Conservation (phyloP, 106 monocot genomes). For the Hemerocallis citrina region DNA sequence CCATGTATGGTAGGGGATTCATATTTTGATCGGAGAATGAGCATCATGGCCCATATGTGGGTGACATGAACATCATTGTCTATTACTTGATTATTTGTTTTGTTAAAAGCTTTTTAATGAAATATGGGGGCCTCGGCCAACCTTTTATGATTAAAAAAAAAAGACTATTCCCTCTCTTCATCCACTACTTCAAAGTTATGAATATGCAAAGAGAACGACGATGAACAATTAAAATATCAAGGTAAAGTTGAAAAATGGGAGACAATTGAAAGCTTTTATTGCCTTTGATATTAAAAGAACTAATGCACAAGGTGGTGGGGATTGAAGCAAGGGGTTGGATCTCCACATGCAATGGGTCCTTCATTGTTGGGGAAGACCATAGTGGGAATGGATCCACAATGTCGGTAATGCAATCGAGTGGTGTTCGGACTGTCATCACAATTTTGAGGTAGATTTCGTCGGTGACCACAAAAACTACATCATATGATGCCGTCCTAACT, state of each 20-base stretch:
- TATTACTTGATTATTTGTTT: no score
- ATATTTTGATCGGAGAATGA: no score
- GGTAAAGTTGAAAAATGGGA: not conserved
- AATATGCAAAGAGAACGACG: not conserved
- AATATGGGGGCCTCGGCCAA: no score
- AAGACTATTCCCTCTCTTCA: no score
- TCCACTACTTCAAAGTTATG: not conserved
- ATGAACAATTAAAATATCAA: not conserved
- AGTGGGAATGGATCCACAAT: not conserved
- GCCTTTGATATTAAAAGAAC: not conserved
- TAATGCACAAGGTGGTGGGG: not conserved
- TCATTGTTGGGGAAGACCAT: not conserved
- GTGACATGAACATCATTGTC: no score
- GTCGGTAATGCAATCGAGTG: not conserved
- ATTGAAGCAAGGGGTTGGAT: slow-evolving; percentile 6
- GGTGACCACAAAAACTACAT: not conserved
- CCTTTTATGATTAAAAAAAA: no score
- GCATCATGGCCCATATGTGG: no score
- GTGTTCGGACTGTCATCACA: not conserved
- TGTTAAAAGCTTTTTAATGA: no score
- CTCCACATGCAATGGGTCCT: slow-evolving; percentile 4
- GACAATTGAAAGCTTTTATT: not conserved
- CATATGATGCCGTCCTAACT: not conserved
- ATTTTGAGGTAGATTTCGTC: not conserved
- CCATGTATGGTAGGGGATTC: no score